Percentiles rank a stretch among this genome's conserved stretches.
Evolutionary conservation across 2,329 filamentous ascomycete genomes (phyloP).

Genomic region (Phaeosphaeriaceae sp.): DNA sequence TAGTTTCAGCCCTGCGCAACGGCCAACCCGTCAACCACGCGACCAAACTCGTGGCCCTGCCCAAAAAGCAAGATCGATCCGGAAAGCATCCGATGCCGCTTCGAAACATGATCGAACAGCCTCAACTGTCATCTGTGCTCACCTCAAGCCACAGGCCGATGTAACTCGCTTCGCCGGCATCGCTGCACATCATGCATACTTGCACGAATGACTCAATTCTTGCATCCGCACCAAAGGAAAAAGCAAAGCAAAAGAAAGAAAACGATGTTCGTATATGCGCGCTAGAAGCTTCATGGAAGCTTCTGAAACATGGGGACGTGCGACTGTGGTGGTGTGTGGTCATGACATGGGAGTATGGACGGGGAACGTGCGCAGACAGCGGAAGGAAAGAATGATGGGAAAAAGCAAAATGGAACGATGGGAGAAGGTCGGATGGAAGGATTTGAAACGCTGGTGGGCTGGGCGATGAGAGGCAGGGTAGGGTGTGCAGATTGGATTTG

Average conservation of each 20-base stretch:
- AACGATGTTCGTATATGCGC: background rate
- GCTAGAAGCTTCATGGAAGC: background rate
- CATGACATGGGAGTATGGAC: background rate
- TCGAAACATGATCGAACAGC: background rate
- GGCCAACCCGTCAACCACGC: background rate
- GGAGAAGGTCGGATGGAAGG: slow-evolving; percentile 1
- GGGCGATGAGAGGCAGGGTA: background rate
- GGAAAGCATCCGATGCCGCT: background rate
- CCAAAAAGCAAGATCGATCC: background rate
- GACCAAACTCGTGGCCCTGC: background rate
- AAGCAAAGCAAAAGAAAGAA: background rate
- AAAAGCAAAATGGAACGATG: background rate
- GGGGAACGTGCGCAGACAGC: background rate
- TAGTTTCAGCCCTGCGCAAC: background rate
- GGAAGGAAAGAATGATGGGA: background rate
- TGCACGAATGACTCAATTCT: too few relatives aligned
- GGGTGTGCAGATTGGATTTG: background rate
- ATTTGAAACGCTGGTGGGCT: slow-evolving; percentile 2
- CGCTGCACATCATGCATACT: background rate
- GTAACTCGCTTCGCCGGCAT: background rate
- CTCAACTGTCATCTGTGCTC: background rate
- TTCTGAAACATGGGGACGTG: background rate
- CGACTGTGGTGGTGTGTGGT: background rate
- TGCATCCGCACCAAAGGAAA: background rate
- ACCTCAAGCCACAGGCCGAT: background rate